Conservation (phyloP, 805 yeast species). For the Lachancea dasiensis region DNA sequence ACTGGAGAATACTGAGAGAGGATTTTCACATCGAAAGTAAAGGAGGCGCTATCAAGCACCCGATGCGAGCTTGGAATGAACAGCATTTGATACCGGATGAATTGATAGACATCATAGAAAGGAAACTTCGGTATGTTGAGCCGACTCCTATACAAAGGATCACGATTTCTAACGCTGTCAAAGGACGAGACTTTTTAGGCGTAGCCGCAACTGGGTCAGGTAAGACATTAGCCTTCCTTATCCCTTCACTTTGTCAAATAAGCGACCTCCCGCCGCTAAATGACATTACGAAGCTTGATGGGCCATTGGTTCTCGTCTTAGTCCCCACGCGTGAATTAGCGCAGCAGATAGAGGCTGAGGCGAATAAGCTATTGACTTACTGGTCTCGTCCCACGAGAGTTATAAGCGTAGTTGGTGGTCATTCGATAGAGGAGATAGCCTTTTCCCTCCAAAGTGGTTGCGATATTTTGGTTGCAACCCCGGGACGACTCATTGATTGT, state of each 20-base stretch:
- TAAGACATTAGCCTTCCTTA: constrained; percentile 75
- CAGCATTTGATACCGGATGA: constrained; percentile 39
- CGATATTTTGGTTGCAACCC: constrained; percentile 86
- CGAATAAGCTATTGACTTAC: constrained; percentile 42
- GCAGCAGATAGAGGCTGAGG: constrained; percentile 70
- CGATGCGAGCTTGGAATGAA: constrained; percentile 74
- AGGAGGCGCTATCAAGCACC: constrained; percentile 40
- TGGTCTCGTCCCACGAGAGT: constrained; percentile 39
- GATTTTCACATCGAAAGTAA: constrained; percentile 63
- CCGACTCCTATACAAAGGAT: constrained; percentile 95
- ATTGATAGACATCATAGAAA: constrained; percentile 35
- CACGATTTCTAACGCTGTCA: constrained; percentile 62
- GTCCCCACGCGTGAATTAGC: constrained; percentile 96
- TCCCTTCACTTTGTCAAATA: constrained; percentile 63
- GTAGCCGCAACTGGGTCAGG: constrained; percentile 98
- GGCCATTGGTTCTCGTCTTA: constrained; percentile 68
- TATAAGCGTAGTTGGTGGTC: constrained; percentile 84
- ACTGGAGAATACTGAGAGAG: constrained; percentile 83
- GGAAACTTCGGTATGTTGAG: constrained; percentile 42
- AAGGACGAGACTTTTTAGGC: constrained; percentile 66
- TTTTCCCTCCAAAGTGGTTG: constrained; percentile 52
- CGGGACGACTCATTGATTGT: constrained; percentile 84
- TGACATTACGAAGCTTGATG: constrained; percentile 45
- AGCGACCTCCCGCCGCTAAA: constrained; percentile 42
- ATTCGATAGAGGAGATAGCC: constrained; percentile 68